phyloP scores from a whole-genome alignment of 2,329 filamentous ascomycete species.

The Immersiporthe knoxdaviesiana region DNA sequence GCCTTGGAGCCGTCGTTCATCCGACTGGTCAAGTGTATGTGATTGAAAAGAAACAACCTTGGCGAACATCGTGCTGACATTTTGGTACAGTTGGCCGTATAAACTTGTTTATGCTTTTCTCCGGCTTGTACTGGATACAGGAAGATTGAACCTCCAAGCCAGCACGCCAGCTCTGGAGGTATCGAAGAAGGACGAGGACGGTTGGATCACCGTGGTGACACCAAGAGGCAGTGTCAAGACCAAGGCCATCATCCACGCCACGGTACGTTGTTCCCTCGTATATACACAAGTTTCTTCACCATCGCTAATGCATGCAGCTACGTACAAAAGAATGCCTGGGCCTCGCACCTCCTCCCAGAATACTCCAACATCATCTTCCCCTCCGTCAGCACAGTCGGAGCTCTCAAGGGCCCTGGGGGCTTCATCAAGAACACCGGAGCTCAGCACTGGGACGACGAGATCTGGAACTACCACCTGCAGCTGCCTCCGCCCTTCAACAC shows the following conservation, averaged over 20 bases:
- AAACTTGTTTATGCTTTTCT: conserved; percentile 30
- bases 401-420: conserved; percentile 37
- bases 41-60: too few species aligned
- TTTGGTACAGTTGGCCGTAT: conserved; percentile 25
- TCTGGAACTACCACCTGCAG: conserved; percentile 41
- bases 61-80: too few species aligned
- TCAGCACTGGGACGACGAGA: conserved; percentile 38
- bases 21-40: conserved; percentile 32
- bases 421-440: conserved; percentile 38
- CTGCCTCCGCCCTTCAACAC: conserved; percentile 38
- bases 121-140: conserved; percentile 23
- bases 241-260: conserved; percentile 29
- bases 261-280: conserved; percentile 21
- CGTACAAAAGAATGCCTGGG: conserved; percentile 27
- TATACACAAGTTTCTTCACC: too few species aligned
- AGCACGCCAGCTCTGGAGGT: conserved; percentile 35
- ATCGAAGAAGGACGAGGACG: conserved; percentile 33
- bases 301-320: background rate
- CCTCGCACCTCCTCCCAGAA: conserved; percentile 30
- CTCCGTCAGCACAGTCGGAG: conserved; percentile 32
- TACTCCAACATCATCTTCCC: conserved; percentile 28
- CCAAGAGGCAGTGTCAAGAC: conserved; percentile 27
- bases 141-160: conserved; percentile 35
- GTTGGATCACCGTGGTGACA: conserved; percentile 34
- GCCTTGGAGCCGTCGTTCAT: conserved; percentile 36